Evolutionary conservation across 2,329 filamentous ascomycete species (phyloP), one percentile per base, ranked within the genome.

Genomic region (Delphinella strobiligena): DNA sequence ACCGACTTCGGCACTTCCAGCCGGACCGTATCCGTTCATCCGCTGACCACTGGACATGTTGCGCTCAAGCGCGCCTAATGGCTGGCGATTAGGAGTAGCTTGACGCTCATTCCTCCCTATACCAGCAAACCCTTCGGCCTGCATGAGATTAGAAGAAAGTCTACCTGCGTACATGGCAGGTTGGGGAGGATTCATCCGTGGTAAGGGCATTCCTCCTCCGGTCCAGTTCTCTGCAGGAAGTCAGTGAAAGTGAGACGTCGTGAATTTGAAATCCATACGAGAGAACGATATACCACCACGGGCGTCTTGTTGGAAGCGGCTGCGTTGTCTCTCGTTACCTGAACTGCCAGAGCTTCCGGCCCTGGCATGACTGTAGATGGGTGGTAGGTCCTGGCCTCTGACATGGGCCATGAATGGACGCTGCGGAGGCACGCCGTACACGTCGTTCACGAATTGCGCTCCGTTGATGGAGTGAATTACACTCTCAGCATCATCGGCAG

Each of bases 401-500:
- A 19, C 31, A 16, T 33, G 22, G 12, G 27, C 11, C 31, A 47
- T 22, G 15, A 5, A 19, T n/a, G 38, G 24, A 15, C 33, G 29
- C 16, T 40, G 34, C 15, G 32, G 19, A 22, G 40, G 22, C 14
- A 32, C 17, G 18, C 36, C 32, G 14, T 31, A 15, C 10, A 29
- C 32, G 12, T 41, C 30, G 41, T 24, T 35, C 19, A 19, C 34
- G 24, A 24, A 36, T 19, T 17, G 31, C 2, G 32, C 22, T 4
- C 14, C 33, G 14, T 38, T 33, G 12, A 43, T 38, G 4, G 36
- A 27, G 18, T 65, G 59, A 12, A 74, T 47, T 1, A 66, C 59
- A 22, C 69, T 58, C 3, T 67, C 63, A 2, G 66, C 68, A 9
- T 68, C 62, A 36, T 75, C 64, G 2, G 69, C 70, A 15, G 72